Percentiles rank a stretch among this genome's conserved stretches.
Evolutionary conservation across 371 early-diverging fungal genomes (phyloP).

Genomic region (Mucor racemosus): DNA sequence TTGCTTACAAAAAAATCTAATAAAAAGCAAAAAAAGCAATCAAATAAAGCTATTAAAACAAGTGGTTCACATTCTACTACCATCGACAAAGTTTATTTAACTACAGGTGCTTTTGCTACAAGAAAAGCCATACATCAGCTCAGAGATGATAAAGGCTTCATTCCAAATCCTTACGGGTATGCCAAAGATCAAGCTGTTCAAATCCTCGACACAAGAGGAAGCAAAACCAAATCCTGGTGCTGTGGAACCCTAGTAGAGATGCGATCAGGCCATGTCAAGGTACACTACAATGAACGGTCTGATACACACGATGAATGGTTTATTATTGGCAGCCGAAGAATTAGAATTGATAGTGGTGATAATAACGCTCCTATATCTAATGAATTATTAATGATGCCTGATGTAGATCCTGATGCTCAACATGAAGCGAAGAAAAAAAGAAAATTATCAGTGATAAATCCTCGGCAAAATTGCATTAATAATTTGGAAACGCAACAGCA

Average conservation of each 20-base stretch:
- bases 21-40: background rate
- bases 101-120: constrained; percentile 57
- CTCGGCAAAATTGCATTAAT: background rate
- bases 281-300: constrained; percentile 67
- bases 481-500: background rate
- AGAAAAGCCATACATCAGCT: constrained; percentile 49
- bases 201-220: constrained; percentile 39
- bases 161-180: constrained; percentile 52
- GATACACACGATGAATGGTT: constrained; percentile 68
- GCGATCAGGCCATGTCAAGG: constrained; percentile 51
- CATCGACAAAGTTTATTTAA: constrained; percentile 20
- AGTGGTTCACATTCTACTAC: background rate
- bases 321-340: constrained; percentile 61
- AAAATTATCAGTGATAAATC: background rate
- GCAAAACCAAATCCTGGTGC: constrained; percentile 51
- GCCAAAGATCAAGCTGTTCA: constrained; percentile 39
- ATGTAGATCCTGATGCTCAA: constrained; percentile 44
- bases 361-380: background rate
- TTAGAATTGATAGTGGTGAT: constrained; percentile 20
- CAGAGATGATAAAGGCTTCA: constrained; percentile 49
- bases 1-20: background rate
- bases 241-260: constrained; percentile 54
- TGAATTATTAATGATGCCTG: constrained; percentile 27
- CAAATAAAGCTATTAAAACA: background rate
- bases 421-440: constrained; percentile 42